Evolutionary conservation across 2,329 filamentous ascomycete species (phyloP).

Genomic region (Neofusicoccum sp.): DNA sequence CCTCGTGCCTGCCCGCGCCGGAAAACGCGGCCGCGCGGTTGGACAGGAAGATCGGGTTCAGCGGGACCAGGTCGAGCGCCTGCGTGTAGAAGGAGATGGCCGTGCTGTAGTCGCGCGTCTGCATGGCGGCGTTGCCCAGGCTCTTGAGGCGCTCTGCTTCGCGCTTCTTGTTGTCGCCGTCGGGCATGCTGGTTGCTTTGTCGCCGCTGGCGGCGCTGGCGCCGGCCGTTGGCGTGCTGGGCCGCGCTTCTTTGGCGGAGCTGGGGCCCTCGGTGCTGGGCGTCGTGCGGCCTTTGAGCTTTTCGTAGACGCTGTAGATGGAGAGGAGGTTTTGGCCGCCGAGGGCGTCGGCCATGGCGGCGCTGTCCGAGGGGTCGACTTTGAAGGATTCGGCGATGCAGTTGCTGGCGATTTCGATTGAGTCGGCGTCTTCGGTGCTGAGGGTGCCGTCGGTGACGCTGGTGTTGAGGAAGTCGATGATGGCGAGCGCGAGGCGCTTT

Average conservation of each 20-base stretch:
- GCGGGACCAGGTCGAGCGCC: conserved; percentile 75
- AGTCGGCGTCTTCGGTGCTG: conserved; percentile 82
- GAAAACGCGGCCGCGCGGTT: conserved; percentile 95
- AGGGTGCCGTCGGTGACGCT: conserved; percentile 88
- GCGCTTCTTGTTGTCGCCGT: conserved; percentile 55
- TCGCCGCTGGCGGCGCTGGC: conserved; percentile 31
- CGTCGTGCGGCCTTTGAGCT: conserved; percentile 69
- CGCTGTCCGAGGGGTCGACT: conserved; percentile 77
- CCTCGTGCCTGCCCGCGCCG: conserved; percentile 77
- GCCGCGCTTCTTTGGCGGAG: conserved; percentile 42
- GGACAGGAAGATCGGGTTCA: conserved; percentile 93
- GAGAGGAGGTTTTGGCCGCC: conserved; percentile 83
- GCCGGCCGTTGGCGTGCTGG: conserved; percentile 39
- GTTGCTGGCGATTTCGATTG: conserved; percentile 88
- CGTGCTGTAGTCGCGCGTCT: conserved; percentile 78
- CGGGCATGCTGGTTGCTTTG: conserved; percentile 32
- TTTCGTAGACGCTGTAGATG: conserved; percentile 96
- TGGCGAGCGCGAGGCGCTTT: conserved; percentile 92
- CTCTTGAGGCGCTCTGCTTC: conserved; percentile 87
- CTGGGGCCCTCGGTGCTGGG: conserved; percentile 44
- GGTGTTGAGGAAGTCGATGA: conserved; percentile 88
- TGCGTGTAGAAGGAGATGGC: conserved; percentile 88
- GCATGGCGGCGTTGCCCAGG: conserved; percentile 92
- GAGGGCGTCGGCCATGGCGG: conserved; percentile 71
- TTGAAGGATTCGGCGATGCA: conserved; percentile 96